Evolutionary conservation across 108 stramenopile genomes (phyloP), one percentile per base, ranked within the genome.

Genomic region (Heterococcus sp.): DNA sequence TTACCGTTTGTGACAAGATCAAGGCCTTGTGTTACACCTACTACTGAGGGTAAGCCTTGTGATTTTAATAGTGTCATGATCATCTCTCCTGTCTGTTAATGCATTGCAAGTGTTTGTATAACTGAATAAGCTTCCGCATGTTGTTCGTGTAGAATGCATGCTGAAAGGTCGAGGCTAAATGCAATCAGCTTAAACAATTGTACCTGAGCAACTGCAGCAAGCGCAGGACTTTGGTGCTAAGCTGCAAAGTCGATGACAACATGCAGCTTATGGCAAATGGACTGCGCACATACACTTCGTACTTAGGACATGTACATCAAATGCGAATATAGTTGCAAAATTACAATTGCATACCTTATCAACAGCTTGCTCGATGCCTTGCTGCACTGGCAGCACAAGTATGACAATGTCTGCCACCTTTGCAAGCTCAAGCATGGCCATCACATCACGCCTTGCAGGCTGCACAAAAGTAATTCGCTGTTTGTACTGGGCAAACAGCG

Each of bases 61-160:
- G 93, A 92, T 85, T 97, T 97, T 73, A 97, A 69, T 2, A 94
- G 92, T n/a, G 92, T 78, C 76, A 98, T 77, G 8, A 94, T 89
- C 71, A 92, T 86, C 78, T 95, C 94, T 14, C 94, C 94, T 32
- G 90, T 80, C 74, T 85, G 79, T n/a, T n/a, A n/a, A n/a, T n/a
- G n/a, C n/a, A n/a, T n/a, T n/a, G n/a, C n/a, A n/a, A n/a, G n/a
- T n/a, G n/a, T n/a, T n/a, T n/a, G n/a, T n/a, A n/a, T n/a, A n/a
- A n/a, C n/a, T n/a, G n/a, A n/a, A n/a, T n/a, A n/a, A n/a, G n/a
- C n/a, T n/a, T n/a, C n/a, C n/a, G n/a, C n/a, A n/a, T n/a, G n/a
- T n/a, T n/a, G n/a, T n/a, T n/a, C n/a, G n/a, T n/a, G n/a, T n/a
- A n/a, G n/a, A n/a, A n/a, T n/a, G n/a, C n/a, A n/a, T n/a, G n/a